Evolutionary conservation across 1,139 yeast species (phyloP), one percentile per base, ranked within the genome.

Genomic region (Kazachstania sp.): DNA sequence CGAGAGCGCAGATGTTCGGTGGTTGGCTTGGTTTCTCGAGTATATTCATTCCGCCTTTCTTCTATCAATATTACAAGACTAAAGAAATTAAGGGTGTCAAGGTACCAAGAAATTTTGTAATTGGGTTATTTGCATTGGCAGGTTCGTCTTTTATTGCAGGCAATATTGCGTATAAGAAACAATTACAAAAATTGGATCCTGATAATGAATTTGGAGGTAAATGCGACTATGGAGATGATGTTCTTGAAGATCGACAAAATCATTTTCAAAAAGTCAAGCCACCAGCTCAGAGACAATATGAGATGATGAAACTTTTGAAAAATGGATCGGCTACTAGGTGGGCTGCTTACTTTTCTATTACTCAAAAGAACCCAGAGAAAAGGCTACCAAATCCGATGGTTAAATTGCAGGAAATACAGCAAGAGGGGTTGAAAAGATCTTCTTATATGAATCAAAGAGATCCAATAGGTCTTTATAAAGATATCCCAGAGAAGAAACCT

Each of bases 361-460:
- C 72, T 0, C 59, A 56, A 41, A 62, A 62, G 19, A 65, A 69
- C 45, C 71, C 72, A 1, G 67, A 61, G 20, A 64, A 65, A 46
- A 56, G 66, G 39, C 57, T 70, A 50, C 69, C 69, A 20, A 68
- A 70, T 49, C 73, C 73, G 30, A 57, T 59, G 51, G 54, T 54
- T 2, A 55, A 58, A 45, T 41, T 63, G 40, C 54, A 62, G 30
- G 64, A 66, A 15, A 54, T 60, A 4, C 37, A 31, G 31, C 37
- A 31, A 13, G 29, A 19, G 5, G 43, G 43, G 9, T 12, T 40
- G 7, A 30, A 32, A 28, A 32, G 37, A 32, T 31, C 43, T 5
- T 40, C 43, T 3, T 40, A 40, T 20, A 53, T 61, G 45, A 58
- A 65, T 32, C 68, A 66, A 35, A 64, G 67, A 41, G 71, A 69